Evolutionary conservation across 768 basidiomycete genomes (phyloP).

Genomic region (Trametes maxima): DNA sequence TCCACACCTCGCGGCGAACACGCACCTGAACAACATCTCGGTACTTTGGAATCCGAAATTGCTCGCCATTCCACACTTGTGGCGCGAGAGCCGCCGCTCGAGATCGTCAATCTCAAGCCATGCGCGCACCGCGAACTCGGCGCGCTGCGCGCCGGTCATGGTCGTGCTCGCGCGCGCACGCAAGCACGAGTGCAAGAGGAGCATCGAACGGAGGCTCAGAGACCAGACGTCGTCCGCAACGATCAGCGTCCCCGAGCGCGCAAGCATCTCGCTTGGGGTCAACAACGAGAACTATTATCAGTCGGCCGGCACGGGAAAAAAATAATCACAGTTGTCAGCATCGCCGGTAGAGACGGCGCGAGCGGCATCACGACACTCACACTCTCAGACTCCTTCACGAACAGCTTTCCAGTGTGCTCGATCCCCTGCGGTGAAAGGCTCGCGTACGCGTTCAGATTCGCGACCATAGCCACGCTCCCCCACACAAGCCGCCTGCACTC

Average conservation of each 20-base stretch:
- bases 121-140: conserved; percentile 16
- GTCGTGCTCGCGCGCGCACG: conserved; percentile 5
- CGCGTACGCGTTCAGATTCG: conserved; percentile 40
- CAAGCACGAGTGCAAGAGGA: conserved; percentile 15
- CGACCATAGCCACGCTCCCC: conserved; percentile 41
- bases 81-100: conserved; percentile 11
- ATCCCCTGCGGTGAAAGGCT: conserved; percentile 36
- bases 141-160: conserved; percentile 16
- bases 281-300: conserved; percentile 13
- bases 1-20: background rate
- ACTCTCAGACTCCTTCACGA: conserved; percentile 17
- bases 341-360: background rate
- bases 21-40: conserved; percentile 20
- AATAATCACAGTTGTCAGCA: background rate
- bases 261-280: conserved; percentile 12
- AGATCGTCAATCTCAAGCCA: conserved; percentile 23
- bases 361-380: background rate
- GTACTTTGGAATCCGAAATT: conserved; percentile 15
- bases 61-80: conserved; percentile 14
- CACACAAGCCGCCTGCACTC: conserved; percentile 18
- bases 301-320: background rate
- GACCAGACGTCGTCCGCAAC: conserved; percentile 27
- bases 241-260: conserved; percentile 12
- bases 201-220: conserved; percentile 14
- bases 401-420: background rate